Evolutionary conservation across 129 eudicot genomes (phyloP).

Genomic region (Rutidosis leptorrhynchoides): DNA sequence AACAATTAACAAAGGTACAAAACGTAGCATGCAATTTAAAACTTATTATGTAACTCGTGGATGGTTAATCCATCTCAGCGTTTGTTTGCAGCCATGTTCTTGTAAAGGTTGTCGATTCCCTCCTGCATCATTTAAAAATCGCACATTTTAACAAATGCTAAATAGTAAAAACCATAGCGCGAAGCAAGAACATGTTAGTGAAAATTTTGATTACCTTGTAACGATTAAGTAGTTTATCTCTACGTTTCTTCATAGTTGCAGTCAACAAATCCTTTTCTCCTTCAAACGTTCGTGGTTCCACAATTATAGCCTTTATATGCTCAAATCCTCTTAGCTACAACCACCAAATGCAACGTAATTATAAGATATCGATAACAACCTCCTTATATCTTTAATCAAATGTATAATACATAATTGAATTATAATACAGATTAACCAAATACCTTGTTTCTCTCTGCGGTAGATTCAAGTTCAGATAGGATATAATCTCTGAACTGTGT

Average conservation of each 20-base stretch:
- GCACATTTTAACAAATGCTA: neutral
- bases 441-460: conserved; percentile 92
- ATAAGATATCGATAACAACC: neutral
- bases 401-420: too few relatives aligned
- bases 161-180: neutral
- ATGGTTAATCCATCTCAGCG: conserved; percentile 1
- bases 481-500: conserved; percentile 46
- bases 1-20: conserved; percentile 10
- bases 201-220: conserved; percentile 50
- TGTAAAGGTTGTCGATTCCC: conserved; percentile 61
- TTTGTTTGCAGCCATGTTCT: conserved; percentile 33
- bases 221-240: conserved; percentile 56
- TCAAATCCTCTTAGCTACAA: conserved; percentile 82
- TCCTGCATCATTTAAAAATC: conserved; percentile 48
- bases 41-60: conserved; percentile 30
- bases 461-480: conserved; percentile 59
- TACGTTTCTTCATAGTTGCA: conserved; percentile 83
- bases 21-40: conserved; percentile 7
- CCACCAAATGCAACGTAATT: neutral
- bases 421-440: too few relatives aligned
- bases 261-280: conserved; percentile 63
- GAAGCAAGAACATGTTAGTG: neutral
- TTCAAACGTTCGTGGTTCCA: conserved; percentile 68
- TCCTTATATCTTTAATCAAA: neutral
- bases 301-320: conserved; percentile 57